These are phyloP conservation scores for Artemisia annua DNA, from an alignment of 129 eudicot genomes.

Conservation along the genomic window DNA sequence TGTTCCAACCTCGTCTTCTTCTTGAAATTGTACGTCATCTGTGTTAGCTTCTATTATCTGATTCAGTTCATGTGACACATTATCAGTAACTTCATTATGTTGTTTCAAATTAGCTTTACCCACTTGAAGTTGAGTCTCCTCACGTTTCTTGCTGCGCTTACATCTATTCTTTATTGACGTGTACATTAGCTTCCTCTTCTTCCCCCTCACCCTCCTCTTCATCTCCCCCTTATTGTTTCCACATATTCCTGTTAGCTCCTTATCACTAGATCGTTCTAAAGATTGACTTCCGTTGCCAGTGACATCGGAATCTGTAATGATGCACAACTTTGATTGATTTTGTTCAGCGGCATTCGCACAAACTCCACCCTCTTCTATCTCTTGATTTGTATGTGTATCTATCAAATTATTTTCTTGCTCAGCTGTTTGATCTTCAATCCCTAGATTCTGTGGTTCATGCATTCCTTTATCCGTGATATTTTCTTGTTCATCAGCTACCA, in stretches of 20 bases:
- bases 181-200: not conserved
- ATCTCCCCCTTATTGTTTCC: conserved; percentile 24
- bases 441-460: conserved; percentile 2
- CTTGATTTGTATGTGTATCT: conserved; percentile 4
- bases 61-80: conserved; percentile 14
- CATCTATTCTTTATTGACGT: conserved; percentile 15
- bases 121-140: conserved; percentile 13
- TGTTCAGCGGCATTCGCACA: not conserved
- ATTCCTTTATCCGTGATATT: not conserved
- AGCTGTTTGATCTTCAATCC: conserved; percentile 1
- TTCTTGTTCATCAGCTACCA: conserved; percentile 14
- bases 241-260: conserved; percentile 17
- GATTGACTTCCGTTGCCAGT: conserved; percentile 5
- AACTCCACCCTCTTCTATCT: conserved; percentile 13
- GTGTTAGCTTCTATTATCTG: conserved; percentile 10
- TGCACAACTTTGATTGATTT: not conserved
- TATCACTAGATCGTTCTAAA: not conserved
- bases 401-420: conserved; percentile 6
- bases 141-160: conserved; percentile 25
- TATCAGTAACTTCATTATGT: conserved; percentile 16
- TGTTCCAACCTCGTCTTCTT: conserved; percentile 9
- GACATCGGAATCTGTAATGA: conserved; percentile 2
- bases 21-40: conserved; percentile 8
- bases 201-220: conserved; percentile 4
- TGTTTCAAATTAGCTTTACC: conserved; percentile 18